A percentile compares a stretch with the other conserved stretches of the same genome.
Conservation (phyloP, 2,329 filamentous ascomycete species). For the Ploettnerulaceae sp. region DNA sequence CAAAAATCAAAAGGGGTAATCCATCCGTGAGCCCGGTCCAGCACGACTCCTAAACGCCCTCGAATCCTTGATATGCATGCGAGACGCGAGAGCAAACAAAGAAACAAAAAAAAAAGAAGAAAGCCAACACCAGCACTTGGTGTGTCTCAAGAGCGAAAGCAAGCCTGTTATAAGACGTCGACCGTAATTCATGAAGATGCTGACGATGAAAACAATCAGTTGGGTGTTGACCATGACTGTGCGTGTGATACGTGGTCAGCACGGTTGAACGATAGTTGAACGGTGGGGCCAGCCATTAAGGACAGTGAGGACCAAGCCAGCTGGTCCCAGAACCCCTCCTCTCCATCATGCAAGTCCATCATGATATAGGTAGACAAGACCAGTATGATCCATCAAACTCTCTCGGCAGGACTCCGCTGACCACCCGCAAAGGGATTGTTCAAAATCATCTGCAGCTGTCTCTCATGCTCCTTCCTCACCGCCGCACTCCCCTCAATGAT, state of each 20-base stretch:
- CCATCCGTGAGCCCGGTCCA: conserved; percentile 5
- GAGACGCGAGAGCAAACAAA: not conserved
- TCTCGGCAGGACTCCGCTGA: not conserved
- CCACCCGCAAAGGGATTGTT: not conserved
- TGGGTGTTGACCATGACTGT: not conserved
- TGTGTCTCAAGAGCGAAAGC: conserved; percentile 6
- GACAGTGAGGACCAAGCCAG: not conserved
- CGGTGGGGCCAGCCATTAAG: not conserved
- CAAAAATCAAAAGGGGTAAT: conserved; percentile 9
- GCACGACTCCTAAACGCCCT: conserved; percentile 7
- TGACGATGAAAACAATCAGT: not conserved
- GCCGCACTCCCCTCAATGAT: conserved; percentile 18
- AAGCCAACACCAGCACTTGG: conserved; percentile 20
- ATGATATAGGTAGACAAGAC: not conserved
- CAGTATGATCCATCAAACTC: not conserved
- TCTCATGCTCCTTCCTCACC: conserved; percentile 15
- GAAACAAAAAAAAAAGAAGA: conserved; percentile 2
- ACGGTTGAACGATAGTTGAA: not conserved
- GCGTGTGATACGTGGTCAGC: not conserved
- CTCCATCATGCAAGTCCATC: not conserved
- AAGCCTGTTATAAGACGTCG: not conserved
- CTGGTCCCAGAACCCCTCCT: not conserved
- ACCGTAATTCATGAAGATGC: not conserved
- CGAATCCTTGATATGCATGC: conserved; percentile 4
- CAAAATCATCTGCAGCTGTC: conserved; percentile 7